phyloP scores from a whole-genome alignment of 805 yeast genomes.

The Aciculoconidium aculeatum region DNA sequence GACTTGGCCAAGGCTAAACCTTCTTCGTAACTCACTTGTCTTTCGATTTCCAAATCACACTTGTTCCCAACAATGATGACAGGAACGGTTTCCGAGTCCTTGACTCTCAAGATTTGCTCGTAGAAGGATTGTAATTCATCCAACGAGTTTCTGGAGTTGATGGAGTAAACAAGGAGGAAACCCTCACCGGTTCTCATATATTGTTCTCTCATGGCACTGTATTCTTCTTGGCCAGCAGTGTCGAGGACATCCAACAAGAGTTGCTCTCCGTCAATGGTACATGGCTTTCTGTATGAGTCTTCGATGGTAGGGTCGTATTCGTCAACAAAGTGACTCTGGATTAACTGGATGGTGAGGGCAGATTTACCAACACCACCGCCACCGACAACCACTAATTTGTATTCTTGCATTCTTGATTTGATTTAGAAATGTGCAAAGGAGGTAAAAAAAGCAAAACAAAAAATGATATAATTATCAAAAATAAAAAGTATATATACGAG shows the following conservation, averaged over 20 bases:
- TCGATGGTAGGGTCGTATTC: conserved; percentile 99
- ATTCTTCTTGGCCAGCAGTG: conserved; percentile 98
- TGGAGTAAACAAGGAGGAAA: conserved; percentile 80
- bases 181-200: conserved; percentile 97
- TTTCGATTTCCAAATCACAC: conserved; percentile 65
- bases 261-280: conserved; percentile 73
- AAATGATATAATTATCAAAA: too few species aligned
- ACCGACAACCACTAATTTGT: conserved; percentile 92
- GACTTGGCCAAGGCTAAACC: conserved; percentile 57
- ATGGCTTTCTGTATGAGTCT: conserved; percentile 83
- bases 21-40: conserved; percentile 69
- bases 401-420: conserved; percentile 53
- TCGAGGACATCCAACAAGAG: conserved; percentile 71
- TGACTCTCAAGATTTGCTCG: conserved; percentile 74
- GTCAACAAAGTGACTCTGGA: conserved; percentile 92
- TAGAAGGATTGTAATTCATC: conserved; percentile 76
- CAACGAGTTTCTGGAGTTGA: conserved; percentile 78
- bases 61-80: conserved; percentile 75
- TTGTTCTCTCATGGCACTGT: conserved; percentile 79
- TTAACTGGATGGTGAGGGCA: conserved; percentile 90
- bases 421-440: too few species aligned
- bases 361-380: conserved; percentile 99
- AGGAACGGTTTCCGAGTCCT: conserved; percentile 71
- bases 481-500: too few species aligned
- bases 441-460: too few species aligned